These are phyloP conservation scores for Rhizophlyctis rosea DNA, from an alignment of 192 early-diverging fungal species.

Conservation along the genomic window DNA sequence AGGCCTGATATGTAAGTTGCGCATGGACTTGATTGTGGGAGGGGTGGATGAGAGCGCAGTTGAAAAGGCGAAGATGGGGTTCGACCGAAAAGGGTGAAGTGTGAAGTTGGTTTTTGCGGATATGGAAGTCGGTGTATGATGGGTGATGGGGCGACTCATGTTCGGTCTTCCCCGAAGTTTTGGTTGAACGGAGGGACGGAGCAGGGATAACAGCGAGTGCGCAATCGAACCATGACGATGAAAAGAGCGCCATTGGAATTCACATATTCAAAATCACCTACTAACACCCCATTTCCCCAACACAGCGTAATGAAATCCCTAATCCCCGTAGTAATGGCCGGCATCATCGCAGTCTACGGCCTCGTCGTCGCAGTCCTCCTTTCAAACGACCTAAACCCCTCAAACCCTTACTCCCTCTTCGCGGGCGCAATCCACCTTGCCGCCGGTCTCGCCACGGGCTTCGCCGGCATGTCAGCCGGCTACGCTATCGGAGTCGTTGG, in stretches of 20 bases:
- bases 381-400: slow-evolving; percentile 45
- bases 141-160: too few relatives aligned
- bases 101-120: too few relatives aligned
- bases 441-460: slow-evolving; percentile 91
- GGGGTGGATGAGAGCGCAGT: neutral
- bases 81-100: too few relatives aligned
- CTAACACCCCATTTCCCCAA: slow-evolving; percentile 5
- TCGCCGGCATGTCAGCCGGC: slow-evolving; percentile 92
- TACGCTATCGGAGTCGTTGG: slow-evolving; percentile 96
- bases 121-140: too few relatives aligned
- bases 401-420: slow-evolving; percentile 44
- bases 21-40: neutral
- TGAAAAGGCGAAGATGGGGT: neutral
- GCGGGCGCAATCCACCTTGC: slow-evolving; percentile 90
- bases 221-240: too few relatives aligned
- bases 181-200: too few relatives aligned
- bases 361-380: slow-evolving; percentile 91
- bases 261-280: neutral
- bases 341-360: slow-evolving; percentile 99
- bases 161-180: too few relatives aligned
- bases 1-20: slow-evolving; percentile 70
- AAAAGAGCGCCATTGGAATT: too few relatives aligned
- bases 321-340: slow-evolving; percentile 91
- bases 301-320: slow-evolving; percentile 59
- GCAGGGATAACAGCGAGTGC: too few relatives aligned